phyloP scores from a whole-genome alignment of 2,329 filamentous ascomycete species.

The Salinomyces thailandicus region DNA sequence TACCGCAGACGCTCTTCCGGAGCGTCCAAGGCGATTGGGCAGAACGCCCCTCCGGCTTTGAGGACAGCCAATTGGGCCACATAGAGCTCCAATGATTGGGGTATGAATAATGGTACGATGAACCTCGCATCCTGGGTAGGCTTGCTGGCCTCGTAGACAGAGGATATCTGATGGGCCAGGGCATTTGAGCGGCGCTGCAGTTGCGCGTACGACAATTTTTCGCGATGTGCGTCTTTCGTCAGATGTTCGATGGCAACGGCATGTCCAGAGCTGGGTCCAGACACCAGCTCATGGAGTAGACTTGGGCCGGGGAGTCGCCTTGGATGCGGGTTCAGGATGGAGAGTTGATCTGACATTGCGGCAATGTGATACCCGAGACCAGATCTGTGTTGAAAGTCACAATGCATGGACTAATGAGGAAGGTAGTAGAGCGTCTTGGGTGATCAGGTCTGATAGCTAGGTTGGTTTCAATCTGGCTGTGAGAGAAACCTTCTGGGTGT shows the following conservation, averaged over 20 bases:
- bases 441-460: no score
- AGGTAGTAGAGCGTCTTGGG: no score
- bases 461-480: no score
- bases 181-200: slow-evolving; percentile 49
- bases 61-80: slow-evolving; percentile 66
- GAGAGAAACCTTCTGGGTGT: no score
- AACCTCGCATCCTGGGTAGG: slow-evolving; percentile 18
- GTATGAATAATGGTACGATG: slow-evolving; percentile 65
- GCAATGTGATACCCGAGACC: no score
- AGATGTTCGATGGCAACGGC: slow-evolving; percentile 55
- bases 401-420: no score
- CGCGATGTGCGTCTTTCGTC: slow-evolving; percentile 35
- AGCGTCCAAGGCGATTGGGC: slow-evolving; percentile 68
- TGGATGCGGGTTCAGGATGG: slow-evolving; percentile 5
- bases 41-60: slow-evolving; percentile 76
- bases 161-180: slow-evolving; percentile 44
- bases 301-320: slow-evolving; percentile 1
- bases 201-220: slow-evolving; percentile 49
- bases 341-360: slow-evolving; percentile 1
- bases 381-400: no score
- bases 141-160: background rate
- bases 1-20: slow-evolving; percentile 69
- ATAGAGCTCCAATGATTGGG: slow-evolving; percentile 69
- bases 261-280: slow-evolving; percentile 21
- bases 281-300: slow-evolving; percentile 52